Evolutionary conservation across 73 alveolate genomes (phyloP).

Genomic region (Paramecium bursaria): DNA sequence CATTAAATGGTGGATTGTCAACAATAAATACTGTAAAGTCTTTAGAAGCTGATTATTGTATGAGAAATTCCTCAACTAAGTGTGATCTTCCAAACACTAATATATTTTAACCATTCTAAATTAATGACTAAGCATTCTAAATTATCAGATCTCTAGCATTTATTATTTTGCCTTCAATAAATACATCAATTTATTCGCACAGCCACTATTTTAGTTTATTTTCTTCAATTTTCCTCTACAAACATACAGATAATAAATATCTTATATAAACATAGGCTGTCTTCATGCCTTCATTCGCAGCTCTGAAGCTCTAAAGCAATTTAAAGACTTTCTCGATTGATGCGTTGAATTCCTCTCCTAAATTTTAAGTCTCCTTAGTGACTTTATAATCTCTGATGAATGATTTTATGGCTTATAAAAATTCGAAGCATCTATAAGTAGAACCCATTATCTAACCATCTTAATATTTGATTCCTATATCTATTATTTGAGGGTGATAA

Average conservation of each 20-base stretch:
- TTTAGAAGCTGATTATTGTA: slow-evolving; percentile 37
- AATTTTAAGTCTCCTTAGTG: slow-evolving; percentile 6
- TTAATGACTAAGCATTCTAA: slow-evolving; percentile 50
- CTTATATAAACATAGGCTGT: slow-evolving; percentile 57
- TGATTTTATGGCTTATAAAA: slow-evolving; percentile 60
- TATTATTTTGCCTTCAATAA: slow-evolving; percentile 47
- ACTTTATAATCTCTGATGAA: slow-evolving; percentile 54
- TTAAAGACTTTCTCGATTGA: slow-evolving; percentile 22
- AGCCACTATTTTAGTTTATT: slow-evolving; percentile 61
- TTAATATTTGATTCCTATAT: slow-evolving; percentile 40
- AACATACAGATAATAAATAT: neutral
- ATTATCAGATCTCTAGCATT: slow-evolving; percentile 60
- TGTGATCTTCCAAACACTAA: slow-evolving; percentile 67
- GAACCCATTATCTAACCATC: slow-evolving; percentile 65
- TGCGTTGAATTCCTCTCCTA: slow-evolving; percentile 34
- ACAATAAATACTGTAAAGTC: slow-evolving; percentile 51
- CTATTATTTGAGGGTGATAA: slow-evolving; percentile 63
- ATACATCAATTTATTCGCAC: slow-evolving; percentile 56
- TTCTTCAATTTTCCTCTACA: slow-evolving; percentile 15
- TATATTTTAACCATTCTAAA: slow-evolving; percentile 44
- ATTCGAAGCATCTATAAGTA: slow-evolving; percentile 64
- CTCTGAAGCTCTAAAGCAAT: slow-evolving; percentile 52
- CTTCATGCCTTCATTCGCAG: slow-evolving; percentile 68
- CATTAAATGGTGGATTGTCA: slow-evolving; percentile 66
- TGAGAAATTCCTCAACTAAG: slow-evolving; percentile 62